A percentile compares a stretch with the other conserved stretches of the same genome.
phyloP scores from a whole-genome alignment of 768 basidiomycete genomes.

The Agaricus sinodeliciosus region DNA sequence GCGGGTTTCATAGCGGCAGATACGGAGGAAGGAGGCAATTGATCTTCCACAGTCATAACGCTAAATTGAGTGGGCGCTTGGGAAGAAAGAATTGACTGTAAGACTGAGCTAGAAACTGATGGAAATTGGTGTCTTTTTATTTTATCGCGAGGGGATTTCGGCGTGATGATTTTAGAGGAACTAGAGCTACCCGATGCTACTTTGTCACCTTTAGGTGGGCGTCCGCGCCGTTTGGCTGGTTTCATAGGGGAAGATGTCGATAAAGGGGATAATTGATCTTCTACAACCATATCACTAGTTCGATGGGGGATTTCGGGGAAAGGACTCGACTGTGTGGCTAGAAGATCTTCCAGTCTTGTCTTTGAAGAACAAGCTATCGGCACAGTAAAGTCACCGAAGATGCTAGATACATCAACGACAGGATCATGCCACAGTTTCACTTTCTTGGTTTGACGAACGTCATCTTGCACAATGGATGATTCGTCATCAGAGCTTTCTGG shows the following conservation, averaged over 20 bases:
- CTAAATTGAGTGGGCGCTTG: not conserved
- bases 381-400: not conserved
- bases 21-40: not conserved
- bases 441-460: not conserved
- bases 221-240: too few species aligned
- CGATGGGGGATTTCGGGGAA: too few species aligned
- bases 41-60: not conserved
- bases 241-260: too few species aligned
- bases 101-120: too few species aligned
- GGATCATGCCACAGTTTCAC: not conserved
- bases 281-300: too few species aligned
- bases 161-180: too few species aligned
- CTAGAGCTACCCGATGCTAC: too few species aligned
- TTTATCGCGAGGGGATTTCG: too few species aligned
- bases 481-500: not conserved
- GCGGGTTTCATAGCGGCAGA: not conserved
- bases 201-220: too few species aligned
- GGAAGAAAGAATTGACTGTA: not conserved
- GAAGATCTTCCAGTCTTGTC: not conserved
- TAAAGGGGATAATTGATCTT: too few species aligned
- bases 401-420: not conserved
- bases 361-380: constrained; percentile 2
- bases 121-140: too few species aligned
- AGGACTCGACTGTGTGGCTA: too few species aligned
- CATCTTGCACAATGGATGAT: not conserved